Evolutionary conservation across 768 basidiomycete genomes (phyloP), one percentile per base, ranked within the genome.

Genomic region (Leccinum uliginosum): DNA sequence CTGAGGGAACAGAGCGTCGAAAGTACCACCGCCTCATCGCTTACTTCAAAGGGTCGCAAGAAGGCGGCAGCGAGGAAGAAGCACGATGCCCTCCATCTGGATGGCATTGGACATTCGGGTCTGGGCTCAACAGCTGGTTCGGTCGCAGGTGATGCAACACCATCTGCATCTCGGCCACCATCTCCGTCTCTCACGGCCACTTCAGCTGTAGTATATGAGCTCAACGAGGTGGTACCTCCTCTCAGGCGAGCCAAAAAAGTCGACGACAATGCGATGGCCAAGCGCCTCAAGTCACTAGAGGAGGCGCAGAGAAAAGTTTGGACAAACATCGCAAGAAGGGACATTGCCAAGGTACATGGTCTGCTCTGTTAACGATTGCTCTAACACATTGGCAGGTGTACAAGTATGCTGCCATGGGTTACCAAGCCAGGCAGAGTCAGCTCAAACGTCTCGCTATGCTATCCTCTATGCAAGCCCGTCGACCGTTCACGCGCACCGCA

Each of bases 251-350:
- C 89, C 6, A 90, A 88, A 70, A 89, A 86, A 69, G 75, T 89
- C 3, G 91, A 92, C 54, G 87, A 87, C 47, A 74, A 71, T 55
- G 79, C 83, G 3, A 87, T 89, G 80, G 69, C 82, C 24, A 91
- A 91, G 66, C 83, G 91, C 40, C 77, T 92, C 56, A 86, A 85
- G 69, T 78, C 83, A 6, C 68, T 93, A 29, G 92, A 93, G 67
- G 93, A 93, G 62, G 78, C 87, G 0, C 93, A 94, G 74, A 80
- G 83, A 56, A 93, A 92, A 73, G 87, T 93, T 9, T 96, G 93
- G 93, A 86, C 85, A 21, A 91, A 86, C 63, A 93, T 96, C 50
- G 93, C 91, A 1, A 79, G 83, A 60, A 79, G 84, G 62, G 93
- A 95, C 63, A 83, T 95, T 48, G 85, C 86, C 27, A 94, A 91